These are phyloP conservation scores for Grigorovia yakushimaensis DNA, from an alignment of 805 yeast genomes.

Conservation along the genomic window DNA sequence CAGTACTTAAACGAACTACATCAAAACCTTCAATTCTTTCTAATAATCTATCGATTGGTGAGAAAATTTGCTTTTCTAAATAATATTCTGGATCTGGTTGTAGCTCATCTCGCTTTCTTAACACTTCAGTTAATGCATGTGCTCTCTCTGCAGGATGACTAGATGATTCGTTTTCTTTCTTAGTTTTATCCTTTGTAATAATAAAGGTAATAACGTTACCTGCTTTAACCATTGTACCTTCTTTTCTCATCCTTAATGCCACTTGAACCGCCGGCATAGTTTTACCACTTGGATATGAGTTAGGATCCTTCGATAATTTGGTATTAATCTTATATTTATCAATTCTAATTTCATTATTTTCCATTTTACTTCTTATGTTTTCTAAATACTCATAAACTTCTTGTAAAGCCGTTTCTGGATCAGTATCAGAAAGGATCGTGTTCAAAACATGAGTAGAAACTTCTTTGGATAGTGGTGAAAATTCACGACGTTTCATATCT, in stretches of 20 bases:
- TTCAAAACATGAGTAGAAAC: conserved; percentile 67
- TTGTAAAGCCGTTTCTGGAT: conserved; percentile 64
- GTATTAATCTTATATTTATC: conserved; percentile 74
- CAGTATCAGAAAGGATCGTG: conserved; percentile 60
- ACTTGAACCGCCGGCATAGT: conserved; percentile 86
- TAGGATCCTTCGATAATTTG: conserved; percentile 83
- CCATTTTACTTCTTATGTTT: conserved; percentile 46
- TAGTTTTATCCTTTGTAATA: conserved; percentile 43
- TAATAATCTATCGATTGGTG: conserved; percentile 81
- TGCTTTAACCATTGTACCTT: conserved; percentile 79
- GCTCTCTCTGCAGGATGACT: conserved; percentile 64
- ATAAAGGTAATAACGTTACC: conserved; percentile 87
- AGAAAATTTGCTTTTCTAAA: conserved; percentile 78
- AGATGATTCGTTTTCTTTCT: conserved; percentile 7
- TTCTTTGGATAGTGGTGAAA: conserved; percentile 85
- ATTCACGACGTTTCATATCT: conserved; percentile 96
- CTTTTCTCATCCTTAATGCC: conserved; percentile 69
- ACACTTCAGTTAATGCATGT: conserved; percentile 65
- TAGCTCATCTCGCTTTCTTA: conserved; percentile 40
- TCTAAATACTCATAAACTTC: conserved; percentile 67
- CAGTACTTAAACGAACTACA: conserved; percentile 61
- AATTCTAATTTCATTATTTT: conserved; percentile 49
- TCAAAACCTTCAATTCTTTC: conserved; percentile 85
- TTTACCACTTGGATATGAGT: conserved; percentile 70
- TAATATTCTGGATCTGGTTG: conserved; percentile 71